Evolutionary conservation across 2,329 filamentous ascomycete genomes (phyloP), one percentile per base, ranked within the genome.

Genomic region (Scedosporium aurantiacum): DNA sequence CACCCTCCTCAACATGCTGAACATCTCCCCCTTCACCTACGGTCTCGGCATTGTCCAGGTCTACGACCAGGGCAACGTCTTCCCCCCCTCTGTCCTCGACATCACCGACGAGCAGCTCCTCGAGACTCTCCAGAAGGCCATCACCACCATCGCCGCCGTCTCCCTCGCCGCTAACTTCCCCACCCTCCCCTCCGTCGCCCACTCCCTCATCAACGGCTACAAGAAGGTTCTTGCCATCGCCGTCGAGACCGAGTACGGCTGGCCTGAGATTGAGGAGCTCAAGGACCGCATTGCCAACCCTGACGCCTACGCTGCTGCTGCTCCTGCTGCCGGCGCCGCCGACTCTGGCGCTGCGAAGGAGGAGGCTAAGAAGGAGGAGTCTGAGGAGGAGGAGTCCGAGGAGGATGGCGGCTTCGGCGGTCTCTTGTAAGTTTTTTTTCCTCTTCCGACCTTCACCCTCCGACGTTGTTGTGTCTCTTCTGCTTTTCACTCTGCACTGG

Each of bases 211-310:
- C 85, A 99, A 97, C 86, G 78, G 82, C 72, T 99, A 99, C 90
- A 99, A 99, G 91, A 97, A 96, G 75, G 81, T 89, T 68, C 82
- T 97, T 69, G 83, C 94, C 68, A 86, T 97, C 71, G 95, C 94
- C 72, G 77, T 99, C 72, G 84, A 87, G 79, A 97, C 90, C 70
- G 92, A 96, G 69, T 88, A 88, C 84, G 88, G 86, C 79, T 99
- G 94, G 93, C 87, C 92, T 71, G 91, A 90, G 79, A 96, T 99
- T 73, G 87, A 95, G 73, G 84, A 96, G 80, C 89, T 99, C 82
- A 99, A 99, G 89, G 94, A 99, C 82, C 91, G 94, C 77, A 97
- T 99, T 73, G 91, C 91, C 80, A 97, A 99, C 86, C 95, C 95
- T 70, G 94, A 99, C 61, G 91, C 91, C 61, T 99, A 97, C 77